phyloP scores from a whole-genome alignment of 169 alveolate genomes.

The Eimeria necatrix region DNA sequence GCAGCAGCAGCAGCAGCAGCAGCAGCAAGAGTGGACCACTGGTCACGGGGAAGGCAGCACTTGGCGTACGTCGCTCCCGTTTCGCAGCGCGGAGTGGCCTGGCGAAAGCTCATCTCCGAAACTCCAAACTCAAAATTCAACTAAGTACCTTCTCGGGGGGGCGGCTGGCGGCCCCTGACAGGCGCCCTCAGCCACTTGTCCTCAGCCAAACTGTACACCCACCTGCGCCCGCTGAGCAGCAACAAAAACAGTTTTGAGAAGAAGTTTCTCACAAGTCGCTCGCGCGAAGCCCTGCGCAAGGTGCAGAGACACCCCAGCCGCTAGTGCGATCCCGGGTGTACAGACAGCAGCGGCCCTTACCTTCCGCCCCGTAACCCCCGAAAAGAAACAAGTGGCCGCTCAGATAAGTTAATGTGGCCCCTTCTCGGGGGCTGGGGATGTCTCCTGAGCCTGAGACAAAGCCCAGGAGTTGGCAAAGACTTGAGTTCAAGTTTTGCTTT shows the following conservation, averaged over 20 bases:
- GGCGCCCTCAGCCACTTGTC: constrained; percentile 75
- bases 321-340: neutral
- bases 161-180: constrained; percentile 70
- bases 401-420: constrained; percentile 77
- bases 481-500: neutral
- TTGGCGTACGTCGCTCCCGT: constrained; percentile 68
- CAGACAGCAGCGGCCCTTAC: neutral
- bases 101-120: neutral
- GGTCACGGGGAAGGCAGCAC: neutral
- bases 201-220: constrained; percentile 62
- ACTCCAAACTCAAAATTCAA: neutral
- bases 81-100: constrained; percentile 74
- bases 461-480: neutral
- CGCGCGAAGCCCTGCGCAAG: constrained; percentile 28
- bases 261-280: constrained; percentile 46
- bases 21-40: neutral
- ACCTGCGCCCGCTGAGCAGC: constrained; percentile 2
- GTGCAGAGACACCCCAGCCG: neutral
- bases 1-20: neutral
- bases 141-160: constrained; percentile 54
- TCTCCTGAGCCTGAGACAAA: constrained; percentile 26
- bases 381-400: constrained; percentile 76
- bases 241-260: neutral
- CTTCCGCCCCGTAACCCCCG: constrained; percentile 80
- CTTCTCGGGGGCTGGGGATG: constrained; percentile 62